These are phyloP conservation scores for Pyrenula aspistea DNA, from an alignment of 495 filamentous ascomycete genomes.

Conservation along the genomic window DNA sequence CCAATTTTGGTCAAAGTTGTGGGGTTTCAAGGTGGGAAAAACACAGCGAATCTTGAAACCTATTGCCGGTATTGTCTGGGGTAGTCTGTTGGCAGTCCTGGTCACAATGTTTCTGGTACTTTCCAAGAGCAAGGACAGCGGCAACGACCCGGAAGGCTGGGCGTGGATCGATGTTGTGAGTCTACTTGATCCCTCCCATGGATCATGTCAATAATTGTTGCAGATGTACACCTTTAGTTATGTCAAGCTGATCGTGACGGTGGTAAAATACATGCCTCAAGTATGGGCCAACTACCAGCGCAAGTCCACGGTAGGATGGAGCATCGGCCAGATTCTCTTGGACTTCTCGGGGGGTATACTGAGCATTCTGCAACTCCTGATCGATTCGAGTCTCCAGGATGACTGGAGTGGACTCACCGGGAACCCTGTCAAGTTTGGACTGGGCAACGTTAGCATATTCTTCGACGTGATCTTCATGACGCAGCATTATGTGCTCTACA, in stretches of 20 bases:
- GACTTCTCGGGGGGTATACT: conserved; percentile 72
- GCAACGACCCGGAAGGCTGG: conserved; percentile 43
- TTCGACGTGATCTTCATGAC: conserved; percentile 77
- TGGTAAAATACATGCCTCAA: conserved; percentile 90
- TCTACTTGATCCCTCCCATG: conserved; percentile 11
- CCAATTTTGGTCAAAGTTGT: conserved; percentile 60
- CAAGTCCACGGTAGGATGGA: conserved; percentile 77
- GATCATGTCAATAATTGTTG: background rate
- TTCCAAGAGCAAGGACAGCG: conserved; percentile 33
- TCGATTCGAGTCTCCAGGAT: conserved; percentile 73
- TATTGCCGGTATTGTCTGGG: conserved; percentile 54
- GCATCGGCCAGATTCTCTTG: conserved; percentile 72
- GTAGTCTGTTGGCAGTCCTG: conserved; percentile 46
- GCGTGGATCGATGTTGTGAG: conserved; percentile 74
- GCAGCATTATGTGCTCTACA: conserved; percentile 81
- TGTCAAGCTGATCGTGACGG: conserved; percentile 76
- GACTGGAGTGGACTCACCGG: conserved; percentile 87
- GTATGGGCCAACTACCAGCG: conserved; percentile 69
- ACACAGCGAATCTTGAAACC: conserved; percentile 47
- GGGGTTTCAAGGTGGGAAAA: conserved; percentile 56
- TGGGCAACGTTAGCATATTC: conserved; percentile 72
- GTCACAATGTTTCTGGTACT: conserved; percentile 44
- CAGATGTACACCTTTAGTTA: conserved; percentile 74
- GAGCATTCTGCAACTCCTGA: conserved; percentile 67
- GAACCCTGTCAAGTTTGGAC: conserved; percentile 80